Evolutionary conservation across 2,329 filamentous ascomycete genomes (phyloP).

Genomic region (Trichophyton verrucosum): DNA sequence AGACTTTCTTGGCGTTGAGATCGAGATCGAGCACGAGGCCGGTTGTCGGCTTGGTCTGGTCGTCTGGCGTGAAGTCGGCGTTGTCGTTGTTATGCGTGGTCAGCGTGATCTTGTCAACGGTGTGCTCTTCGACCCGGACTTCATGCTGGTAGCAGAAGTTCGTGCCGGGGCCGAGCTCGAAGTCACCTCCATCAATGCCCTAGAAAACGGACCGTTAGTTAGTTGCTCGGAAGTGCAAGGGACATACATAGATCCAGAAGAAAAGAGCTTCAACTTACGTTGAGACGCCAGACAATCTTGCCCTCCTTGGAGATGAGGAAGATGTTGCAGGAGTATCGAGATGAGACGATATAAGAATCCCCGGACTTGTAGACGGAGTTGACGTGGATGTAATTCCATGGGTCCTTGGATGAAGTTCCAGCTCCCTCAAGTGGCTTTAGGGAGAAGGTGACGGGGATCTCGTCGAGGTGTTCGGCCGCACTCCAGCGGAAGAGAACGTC

Average conservation of each 20-base stretch:
- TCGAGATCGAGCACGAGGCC: constrained; percentile 10
- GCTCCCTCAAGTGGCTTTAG: constrained; percentile 2
- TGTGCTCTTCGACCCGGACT: background rate
- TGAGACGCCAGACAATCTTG: constrained; percentile 8
- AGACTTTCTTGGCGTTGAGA: constrained; percentile 3
- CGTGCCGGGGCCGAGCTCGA: constrained; percentile 7
- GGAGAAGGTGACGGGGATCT: constrained; percentile 4
- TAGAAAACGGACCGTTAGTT: background rate
- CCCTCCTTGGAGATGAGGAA: constrained; percentile 6
- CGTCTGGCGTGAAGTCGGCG: constrained; percentile 1
- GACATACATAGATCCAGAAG: background rate
- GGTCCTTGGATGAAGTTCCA: constrained; percentile 1
- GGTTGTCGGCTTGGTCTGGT: constrained; percentile 6
- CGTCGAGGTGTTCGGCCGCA: constrained; percentile 33
- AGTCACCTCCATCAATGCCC: constrained; percentile 12
- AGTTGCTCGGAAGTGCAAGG: too few relatives aligned
- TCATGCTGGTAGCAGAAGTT: constrained; percentile 13
- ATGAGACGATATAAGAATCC: constrained; percentile 11
- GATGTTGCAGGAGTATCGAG: constrained; percentile 7
- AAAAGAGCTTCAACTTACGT: constrained; percentile 3
- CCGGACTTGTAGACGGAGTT: constrained; percentile 11
- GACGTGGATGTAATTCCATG: constrained; percentile 11
- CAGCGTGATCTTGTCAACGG: constrained; percentile 1
- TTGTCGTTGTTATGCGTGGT: constrained; percentile 9
- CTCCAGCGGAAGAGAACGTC: constrained; percentile 37